A percentile compares a stretch with the other conserved stretches of the same genome.
Evolutionary conservation across 2,329 filamentous ascomycete genomes (phyloP).

Genomic region (Periconia sp.): DNA sequence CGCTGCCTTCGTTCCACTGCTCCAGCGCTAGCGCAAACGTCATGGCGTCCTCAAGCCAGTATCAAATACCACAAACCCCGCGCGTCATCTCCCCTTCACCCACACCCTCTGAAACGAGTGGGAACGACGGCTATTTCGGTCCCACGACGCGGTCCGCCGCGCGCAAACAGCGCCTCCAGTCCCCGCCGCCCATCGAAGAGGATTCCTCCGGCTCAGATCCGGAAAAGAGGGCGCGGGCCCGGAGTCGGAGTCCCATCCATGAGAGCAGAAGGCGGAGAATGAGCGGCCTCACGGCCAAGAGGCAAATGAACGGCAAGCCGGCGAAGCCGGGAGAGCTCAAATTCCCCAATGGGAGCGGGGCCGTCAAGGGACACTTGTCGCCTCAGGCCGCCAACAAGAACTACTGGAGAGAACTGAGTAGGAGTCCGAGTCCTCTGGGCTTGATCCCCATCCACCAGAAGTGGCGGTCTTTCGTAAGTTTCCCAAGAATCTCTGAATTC

Average conservation of each 20-base stretch:
- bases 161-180: slow-evolving; percentile 59
- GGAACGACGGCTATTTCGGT: slow-evolving; percentile 64
- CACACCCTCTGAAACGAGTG: slow-evolving; percentile 50
- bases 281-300: slow-evolving; percentile 56
- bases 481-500: neutral
- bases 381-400: slow-evolving; percentile 66
- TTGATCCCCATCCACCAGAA: slow-evolving; percentile 93
- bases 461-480: slow-evolving; percentile 78
- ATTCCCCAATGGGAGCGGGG: slow-evolving; percentile 40
- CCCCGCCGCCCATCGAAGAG: slow-evolving; percentile 64
- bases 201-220: slow-evolving; percentile 58
- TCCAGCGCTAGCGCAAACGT: slow-evolving; percentile 8
- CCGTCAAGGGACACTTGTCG: slow-evolving; percentile 69
- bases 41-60: slow-evolving; percentile 52
- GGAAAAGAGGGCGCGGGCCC: slow-evolving; percentile 64
- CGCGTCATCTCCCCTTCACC: slow-evolving; percentile 90
- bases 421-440: slow-evolving; percentile 88
- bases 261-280: slow-evolving; percentile 49
- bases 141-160: slow-evolving; percentile 78
- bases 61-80: slow-evolving; percentile 73
- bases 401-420: slow-evolving; percentile 84
- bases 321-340: slow-evolving; percentile 38
- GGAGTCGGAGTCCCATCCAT: slow-evolving; percentile 69
- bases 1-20: slow-evolving; percentile 60
- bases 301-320: slow-evolving; percentile 31